Percentiles rank a stretch among this genome's conserved stretches.
Conservation (phyloP, 768 basidiomycete genomes). For the Leucocoprinus sp. region DNA sequence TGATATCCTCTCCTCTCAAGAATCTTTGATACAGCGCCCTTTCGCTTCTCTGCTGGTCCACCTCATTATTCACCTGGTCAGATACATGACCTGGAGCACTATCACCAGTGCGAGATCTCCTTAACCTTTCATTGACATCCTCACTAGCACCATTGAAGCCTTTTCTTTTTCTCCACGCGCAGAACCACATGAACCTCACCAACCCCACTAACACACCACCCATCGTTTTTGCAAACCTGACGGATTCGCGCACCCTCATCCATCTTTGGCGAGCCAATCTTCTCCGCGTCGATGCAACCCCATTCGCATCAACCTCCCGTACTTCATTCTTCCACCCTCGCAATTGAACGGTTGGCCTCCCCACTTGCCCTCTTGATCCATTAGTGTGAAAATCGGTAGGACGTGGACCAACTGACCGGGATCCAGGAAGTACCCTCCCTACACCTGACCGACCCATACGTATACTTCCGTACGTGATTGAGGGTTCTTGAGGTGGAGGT, state of each 20-base stretch:
- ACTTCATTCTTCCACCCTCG: constrained; percentile 10
- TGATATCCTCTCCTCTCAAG: constrained; percentile 47
- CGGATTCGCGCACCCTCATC: constrained; percentile 14
- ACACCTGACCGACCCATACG: constrained; percentile 25
- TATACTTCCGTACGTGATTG: constrained; percentile 20
- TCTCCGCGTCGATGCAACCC: constrained; percentile 21
- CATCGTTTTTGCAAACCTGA: neutral
- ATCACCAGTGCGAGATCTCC: neutral
- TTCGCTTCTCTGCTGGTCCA: constrained; percentile 20
- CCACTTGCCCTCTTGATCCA: neutral
- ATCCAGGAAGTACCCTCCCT: constrained; percentile 20
- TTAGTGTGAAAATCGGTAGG: neutral
- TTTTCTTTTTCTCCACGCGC: constrained; percentile 9
- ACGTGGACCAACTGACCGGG: neutral
- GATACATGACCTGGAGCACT: neutral
- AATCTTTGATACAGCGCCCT: constrained; percentile 46
- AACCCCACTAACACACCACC: constrained; percentile 8
- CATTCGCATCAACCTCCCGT: constrained; percentile 5
- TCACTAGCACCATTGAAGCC: constrained; percentile 9
- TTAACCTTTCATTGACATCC: constrained; percentile 18
- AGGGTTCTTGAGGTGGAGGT: constrained; percentile 13
- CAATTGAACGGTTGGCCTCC: neutral
- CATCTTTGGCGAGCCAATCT: constrained; percentile 21
- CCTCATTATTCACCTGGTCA: constrained; percentile 12
- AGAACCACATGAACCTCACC: constrained; percentile 5